A percentile compares a stretch with the other conserved stretches of the same genome.
These are phyloP conservation scores for Botryosphaeria agaves DNA, from an alignment of 2,329 filamentous ascomycete genomes.

Conservation along the genomic window DNA sequence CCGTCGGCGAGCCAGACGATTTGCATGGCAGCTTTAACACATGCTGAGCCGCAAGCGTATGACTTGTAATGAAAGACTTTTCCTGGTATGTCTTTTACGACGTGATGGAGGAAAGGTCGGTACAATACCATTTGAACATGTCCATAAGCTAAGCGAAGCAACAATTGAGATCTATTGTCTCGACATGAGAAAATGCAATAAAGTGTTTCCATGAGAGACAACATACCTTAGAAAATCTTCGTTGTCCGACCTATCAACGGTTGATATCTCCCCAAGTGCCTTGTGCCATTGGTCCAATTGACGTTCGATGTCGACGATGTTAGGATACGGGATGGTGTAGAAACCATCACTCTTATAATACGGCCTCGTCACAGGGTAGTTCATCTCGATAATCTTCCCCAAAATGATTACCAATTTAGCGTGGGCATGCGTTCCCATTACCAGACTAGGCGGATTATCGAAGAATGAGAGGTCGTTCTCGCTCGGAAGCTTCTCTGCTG, in stretches of 20 bases:
- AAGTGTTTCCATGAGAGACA: no score
- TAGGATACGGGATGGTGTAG: neutral
- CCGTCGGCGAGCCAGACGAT: conserved; percentile 8
- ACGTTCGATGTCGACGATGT: conserved; percentile 1
- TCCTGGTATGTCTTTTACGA: conserved; percentile 3
- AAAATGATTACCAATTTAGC: neutral
- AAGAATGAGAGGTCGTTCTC: neutral
- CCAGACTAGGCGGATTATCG: neutral
- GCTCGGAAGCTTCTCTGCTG: neutral
- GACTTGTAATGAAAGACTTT: conserved; percentile 6
- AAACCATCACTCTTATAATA: no score
- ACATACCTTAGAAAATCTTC: neutral
- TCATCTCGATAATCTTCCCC: neutral
- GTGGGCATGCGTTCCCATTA: conserved; percentile 1
- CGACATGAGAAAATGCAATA: no score
- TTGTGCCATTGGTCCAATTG: conserved; percentile 2
- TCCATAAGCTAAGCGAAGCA: conserved; percentile 7
- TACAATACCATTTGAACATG: conserved; percentile 8
- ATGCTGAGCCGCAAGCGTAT: conserved; percentile 7
- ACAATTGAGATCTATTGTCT: conserved; percentile 6
- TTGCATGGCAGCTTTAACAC: conserved; percentile 8
- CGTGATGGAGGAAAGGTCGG: conserved; percentile 9
- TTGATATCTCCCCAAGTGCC: neutral
- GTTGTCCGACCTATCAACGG: neutral
- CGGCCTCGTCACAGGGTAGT: neutral